Evolutionary conservation across 176 grass and related monocot genomes (phyloP).

Genomic region (Eremochloa ophiuroides): DNA sequence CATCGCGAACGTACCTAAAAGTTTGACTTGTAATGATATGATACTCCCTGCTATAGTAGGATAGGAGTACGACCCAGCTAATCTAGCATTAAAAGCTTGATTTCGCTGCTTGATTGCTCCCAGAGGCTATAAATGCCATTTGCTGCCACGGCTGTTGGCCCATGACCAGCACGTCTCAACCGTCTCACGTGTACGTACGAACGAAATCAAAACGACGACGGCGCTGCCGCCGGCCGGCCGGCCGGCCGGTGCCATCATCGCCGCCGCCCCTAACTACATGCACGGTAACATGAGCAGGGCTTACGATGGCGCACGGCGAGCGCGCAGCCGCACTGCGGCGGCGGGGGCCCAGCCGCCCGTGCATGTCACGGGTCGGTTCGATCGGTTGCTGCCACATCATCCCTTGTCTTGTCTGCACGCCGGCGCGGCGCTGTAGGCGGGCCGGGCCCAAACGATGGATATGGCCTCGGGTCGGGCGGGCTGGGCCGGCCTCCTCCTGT

Average conservation of each 20-base stretch:
- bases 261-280: not conserved
- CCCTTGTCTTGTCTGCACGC: constrained; percentile 19
- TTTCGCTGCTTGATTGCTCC: not conserved
- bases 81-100: constrained; percentile 22
- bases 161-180: constrained; percentile 35
- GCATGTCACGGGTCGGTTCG: constrained; percentile 7
- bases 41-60: not conserved
- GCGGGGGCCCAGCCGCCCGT: not conserved
- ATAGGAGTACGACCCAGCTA: not conserved
- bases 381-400: not conserved
- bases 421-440: not conserved
- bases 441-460: not conserved
- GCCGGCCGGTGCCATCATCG: not conserved
- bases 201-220: not conserved
- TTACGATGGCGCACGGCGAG: constrained; percentile 10
- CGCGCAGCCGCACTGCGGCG: not conserved
- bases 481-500: not conserved
- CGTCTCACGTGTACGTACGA: not conserved
- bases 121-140: not conserved
- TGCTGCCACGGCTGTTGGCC: not conserved
- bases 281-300: not conserved
- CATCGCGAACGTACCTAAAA: constrained; percentile 39
- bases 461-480: no score
- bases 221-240: not conserved
- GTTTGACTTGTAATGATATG: constrained; percentile 23